Percentiles rank a stretch among this genome's conserved stretches.
Conservation (phyloP, 2,329 filamentous ascomycete genomes). For the Talaromyces sp. region DNA sequence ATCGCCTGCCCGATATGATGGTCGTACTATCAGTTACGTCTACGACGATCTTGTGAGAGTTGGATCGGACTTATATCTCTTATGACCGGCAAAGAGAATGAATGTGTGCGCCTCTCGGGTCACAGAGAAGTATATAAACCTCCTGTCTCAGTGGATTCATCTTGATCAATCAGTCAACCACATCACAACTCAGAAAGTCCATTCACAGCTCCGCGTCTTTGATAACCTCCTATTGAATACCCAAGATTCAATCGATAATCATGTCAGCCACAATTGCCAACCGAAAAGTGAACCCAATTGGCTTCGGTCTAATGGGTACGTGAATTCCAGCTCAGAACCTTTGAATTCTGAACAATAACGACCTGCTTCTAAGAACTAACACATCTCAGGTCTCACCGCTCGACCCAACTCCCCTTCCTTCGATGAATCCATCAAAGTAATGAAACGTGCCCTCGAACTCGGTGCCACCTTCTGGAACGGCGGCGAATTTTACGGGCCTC, state of each 20-base stretch:
- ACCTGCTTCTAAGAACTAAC: not conserved
- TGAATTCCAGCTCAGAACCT: conserved; percentile 3
- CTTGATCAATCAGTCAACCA: not conserved
- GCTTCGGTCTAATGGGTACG: conserved; percentile 56
- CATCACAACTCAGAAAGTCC: not conserved
- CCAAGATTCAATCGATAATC: not conserved
- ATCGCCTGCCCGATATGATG: not conserved
- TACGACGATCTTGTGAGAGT: not conserved
- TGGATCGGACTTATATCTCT: not conserved
- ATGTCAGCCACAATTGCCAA: not conserved
- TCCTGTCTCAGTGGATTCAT: not conserved
- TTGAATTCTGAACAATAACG: not conserved
- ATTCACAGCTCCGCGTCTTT: not conserved
- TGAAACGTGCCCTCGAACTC: conserved; percentile 52
- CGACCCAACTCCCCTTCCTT: not conserved
- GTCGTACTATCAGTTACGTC: not conserved
- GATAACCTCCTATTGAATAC: not conserved
- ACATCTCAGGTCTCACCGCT: not conserved
- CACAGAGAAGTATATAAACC: not conserved
- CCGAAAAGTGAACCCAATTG: conserved; percentile 46
- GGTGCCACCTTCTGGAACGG: conserved; percentile 59
- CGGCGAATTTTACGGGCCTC: conserved; percentile 62
- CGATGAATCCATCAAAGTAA: conserved; percentile 35
- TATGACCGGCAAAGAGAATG: not conserved
- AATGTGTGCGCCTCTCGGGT: not conserved